These are phyloP conservation scores for Phytophthora hibernalis DNA, from an alignment of 352 stramenopile species.

Conservation along the genomic window DNA sequence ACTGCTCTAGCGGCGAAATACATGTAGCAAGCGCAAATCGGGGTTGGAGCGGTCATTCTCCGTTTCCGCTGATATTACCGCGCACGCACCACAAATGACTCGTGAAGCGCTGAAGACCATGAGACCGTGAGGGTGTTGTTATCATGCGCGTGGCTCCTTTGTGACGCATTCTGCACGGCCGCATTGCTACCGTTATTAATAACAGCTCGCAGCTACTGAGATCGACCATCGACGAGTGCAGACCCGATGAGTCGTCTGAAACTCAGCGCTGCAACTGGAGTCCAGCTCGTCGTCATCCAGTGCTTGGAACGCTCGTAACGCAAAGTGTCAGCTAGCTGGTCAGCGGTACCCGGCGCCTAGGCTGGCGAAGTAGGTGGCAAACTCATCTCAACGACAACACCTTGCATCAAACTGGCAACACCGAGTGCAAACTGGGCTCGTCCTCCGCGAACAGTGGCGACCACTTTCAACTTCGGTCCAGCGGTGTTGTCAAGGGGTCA, in stretches of 20 bases:
- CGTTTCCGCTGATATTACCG: constrained; percentile 9
- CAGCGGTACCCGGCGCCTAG: not conserved
- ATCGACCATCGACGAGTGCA: constrained; percentile 3
- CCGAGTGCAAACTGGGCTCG: too few species aligned
- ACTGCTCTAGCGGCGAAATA: constrained; percentile 6
- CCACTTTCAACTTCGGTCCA: constrained; percentile 30
- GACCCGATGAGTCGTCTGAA: not conserved
- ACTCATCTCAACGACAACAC: not conserved
- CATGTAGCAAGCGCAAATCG: constrained; percentile 1
- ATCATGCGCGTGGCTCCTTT: not conserved
- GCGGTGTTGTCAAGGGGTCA: constrained; percentile 19
- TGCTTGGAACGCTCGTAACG: not conserved
- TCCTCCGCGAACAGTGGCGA: not conserved
- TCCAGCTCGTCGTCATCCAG: not conserved
- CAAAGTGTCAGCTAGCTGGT: constrained; percentile 2
- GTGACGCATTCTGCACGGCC: not conserved
- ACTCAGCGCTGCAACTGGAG: constrained; percentile 9
- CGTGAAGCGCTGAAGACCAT: constrained; percentile 1
- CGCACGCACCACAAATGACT: not conserved
- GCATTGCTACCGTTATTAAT: not conserved
- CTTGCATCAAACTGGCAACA: not conserved
- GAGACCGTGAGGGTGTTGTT: not conserved
- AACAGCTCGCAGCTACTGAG: constrained; percentile 2
- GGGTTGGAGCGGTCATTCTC: constrained; percentile 1
- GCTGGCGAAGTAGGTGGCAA: constrained; percentile 7